Percentiles rank a stretch among this genome's conserved stretches.
Evolutionary conservation across 345 rosid genomes (phyloP).

Genomic region (Excoecaria agallocha): DNA sequence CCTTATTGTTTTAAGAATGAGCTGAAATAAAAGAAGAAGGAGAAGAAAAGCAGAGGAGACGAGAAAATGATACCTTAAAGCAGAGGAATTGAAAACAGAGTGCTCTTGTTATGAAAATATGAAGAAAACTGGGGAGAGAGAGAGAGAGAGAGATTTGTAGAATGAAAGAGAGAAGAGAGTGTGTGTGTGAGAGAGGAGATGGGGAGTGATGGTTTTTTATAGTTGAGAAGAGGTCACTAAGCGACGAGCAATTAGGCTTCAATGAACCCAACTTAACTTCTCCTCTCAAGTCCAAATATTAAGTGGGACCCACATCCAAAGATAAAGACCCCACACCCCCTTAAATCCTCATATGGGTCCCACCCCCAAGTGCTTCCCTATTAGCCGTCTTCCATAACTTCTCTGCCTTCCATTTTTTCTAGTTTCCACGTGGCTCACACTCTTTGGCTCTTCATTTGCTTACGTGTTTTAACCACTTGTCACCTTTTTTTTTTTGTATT

Average conservation of each 20-base stretch:
- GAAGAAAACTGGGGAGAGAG: not conserved
- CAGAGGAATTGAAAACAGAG: conserved; percentile 17
- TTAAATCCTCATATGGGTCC: not conserved
- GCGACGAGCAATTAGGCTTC: not conserved
- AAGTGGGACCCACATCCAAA: conserved; percentile 4
- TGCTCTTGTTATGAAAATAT: not conserved
- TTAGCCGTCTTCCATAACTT: conserved; percentile 15
- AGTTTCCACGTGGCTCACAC: conserved; percentile 22
- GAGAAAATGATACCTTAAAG: not conserved
- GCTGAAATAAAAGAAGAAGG: too few relatives aligned
- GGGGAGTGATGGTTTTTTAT: conserved; percentile 11
- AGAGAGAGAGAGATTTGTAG: not conserved
- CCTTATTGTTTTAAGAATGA: too few relatives aligned
- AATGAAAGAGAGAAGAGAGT: conserved; percentile 6
- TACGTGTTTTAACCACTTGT: conserved; percentile 19
- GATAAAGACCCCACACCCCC: not conserved
- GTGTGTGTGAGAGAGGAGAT: not conserved
- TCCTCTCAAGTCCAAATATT: not conserved
- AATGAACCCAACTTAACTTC: not conserved
- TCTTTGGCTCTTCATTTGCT: conserved; percentile 13
- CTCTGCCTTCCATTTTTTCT: not conserved
- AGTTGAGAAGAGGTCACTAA: conserved; percentile 8
- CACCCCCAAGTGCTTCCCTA: not conserved
- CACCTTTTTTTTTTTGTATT: not conserved
- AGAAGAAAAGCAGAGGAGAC: too few relatives aligned